Conservation (phyloP, 441 rosid species). For the Corymbia citriodora region DNA sequence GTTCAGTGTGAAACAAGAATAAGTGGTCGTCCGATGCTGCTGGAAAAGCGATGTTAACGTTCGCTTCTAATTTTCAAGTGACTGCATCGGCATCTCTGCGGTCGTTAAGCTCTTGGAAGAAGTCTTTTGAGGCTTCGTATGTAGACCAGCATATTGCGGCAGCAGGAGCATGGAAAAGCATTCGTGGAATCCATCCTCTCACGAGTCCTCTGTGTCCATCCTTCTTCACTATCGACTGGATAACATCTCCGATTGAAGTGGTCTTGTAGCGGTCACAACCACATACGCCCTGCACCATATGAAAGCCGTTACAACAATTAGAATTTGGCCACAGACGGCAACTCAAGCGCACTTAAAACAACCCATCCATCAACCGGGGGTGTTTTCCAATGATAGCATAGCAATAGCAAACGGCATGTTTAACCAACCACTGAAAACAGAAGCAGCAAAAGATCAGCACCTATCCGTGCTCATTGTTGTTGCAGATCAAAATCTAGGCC, state of each 20-base stretch:
- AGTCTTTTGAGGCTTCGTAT: background rate
- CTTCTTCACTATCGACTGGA: background rate
- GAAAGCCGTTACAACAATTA: background rate
- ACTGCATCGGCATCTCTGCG: background rate
- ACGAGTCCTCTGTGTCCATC: background rate
- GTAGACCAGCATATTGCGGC: slow-evolving; percentile 2
- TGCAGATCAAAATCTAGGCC: background rate
- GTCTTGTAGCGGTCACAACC: background rate
- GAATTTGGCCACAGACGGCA: background rate
- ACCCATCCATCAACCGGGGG: background rate
- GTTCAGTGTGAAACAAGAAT: background rate
- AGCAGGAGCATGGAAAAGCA: slow-evolving; percentile 3
- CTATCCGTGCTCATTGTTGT: background rate
- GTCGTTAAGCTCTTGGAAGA: background rate
- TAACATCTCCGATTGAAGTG: background rate
- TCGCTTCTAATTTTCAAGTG: slow-evolving; percentile 16
- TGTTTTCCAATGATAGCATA: background rate
- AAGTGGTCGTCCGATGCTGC: background rate
- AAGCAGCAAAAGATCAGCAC: background rate
- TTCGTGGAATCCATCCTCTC: background rate
- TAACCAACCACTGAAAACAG: background rate
- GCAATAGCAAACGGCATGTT: background rate
- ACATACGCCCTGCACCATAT: background rate
- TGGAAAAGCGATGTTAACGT: background rate
- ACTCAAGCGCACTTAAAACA: background rate